Percentiles rank a stretch among this genome's conserved stretches.
These are phyloP conservation scores for Camptophora hylomeconis DNA, from an alignment of 2,329 filamentous ascomycete species.

Conservation along the genomic window DNA sequence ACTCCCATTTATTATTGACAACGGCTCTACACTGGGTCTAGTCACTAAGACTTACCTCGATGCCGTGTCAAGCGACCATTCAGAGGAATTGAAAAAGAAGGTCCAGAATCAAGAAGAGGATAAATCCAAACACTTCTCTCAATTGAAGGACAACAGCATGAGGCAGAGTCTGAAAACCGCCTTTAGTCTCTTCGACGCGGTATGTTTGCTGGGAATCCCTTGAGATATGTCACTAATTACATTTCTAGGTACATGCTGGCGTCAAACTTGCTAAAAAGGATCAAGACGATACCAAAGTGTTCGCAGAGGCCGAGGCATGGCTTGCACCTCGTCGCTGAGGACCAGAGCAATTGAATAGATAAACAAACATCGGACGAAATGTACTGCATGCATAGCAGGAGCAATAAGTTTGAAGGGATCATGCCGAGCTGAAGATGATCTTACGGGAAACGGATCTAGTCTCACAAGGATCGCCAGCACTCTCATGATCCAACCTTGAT, in stretches of 20 bases:
- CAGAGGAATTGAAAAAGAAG: conserved; percentile 3
- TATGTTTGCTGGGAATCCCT: too few species aligned
- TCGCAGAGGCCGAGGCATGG: conserved; percentile 50
- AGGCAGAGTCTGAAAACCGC: conserved; percentile 44
- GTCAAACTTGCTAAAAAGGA: conserved; percentile 42
- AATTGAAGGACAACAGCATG: conserved; percentile 22
- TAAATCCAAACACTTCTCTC: conserved; percentile 14
- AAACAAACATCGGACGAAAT: too few species aligned
- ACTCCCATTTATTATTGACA: conserved; percentile 32
- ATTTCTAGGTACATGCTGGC: conserved; percentile 45
- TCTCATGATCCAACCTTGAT: too few species aligned
- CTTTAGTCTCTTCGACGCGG: conserved; percentile 52
- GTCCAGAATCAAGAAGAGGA: conserved; percentile 15
- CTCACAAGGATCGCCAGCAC: too few species aligned
- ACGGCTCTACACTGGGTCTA: conserved; percentile 34
- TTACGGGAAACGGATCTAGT: too few species aligned
- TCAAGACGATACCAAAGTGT: conserved; percentile 39
- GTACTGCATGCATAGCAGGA: too few species aligned
- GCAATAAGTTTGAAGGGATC: too few species aligned
- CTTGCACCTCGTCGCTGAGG: conserved; percentile 21
- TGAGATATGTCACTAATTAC: too few species aligned
- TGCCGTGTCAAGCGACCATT: conserved; percentile 16
- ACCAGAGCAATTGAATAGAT: too few species aligned
- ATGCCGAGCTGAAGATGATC: too few species aligned
- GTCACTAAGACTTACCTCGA: conserved; percentile 36